Percentiles rank a stretch among this genome's conserved stretches.
Conservation (phyloP, 257 asterid species). For the Nicotiana attenuata region DNA sequence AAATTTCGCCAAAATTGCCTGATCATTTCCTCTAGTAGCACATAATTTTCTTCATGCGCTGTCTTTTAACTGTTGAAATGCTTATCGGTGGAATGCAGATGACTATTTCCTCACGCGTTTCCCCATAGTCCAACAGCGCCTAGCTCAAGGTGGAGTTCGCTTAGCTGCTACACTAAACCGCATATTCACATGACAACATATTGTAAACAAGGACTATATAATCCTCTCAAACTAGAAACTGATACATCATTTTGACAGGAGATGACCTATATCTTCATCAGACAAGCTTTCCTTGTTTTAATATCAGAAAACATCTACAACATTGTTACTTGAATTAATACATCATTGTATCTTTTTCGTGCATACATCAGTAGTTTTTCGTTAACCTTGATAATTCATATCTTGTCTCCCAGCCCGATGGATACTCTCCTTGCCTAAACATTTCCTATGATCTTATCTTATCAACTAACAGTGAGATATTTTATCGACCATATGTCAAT, state of each 20-base stretch:
- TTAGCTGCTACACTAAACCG: constrained; percentile 82
- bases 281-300: neutral
- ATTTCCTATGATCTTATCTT: too few relatives aligned
- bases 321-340: neutral
- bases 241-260: too few relatives aligned
- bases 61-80: neutral
- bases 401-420: too few relatives aligned
- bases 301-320: neutral
- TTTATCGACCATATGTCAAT: neutral
- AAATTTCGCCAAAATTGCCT: neutral
- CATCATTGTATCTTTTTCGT: neutral
- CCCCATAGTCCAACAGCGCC: constrained; percentile 55
- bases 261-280: too few relatives aligned
- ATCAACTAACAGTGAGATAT: too few relatives aligned
- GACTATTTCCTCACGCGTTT: constrained; percentile 56
- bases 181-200: constrained; percentile 46
- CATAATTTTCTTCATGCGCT: neutral
- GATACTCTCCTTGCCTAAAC: too few relatives aligned
- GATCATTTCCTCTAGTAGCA: neutral
- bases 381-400: neutral
- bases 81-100: constrained; percentile 39
- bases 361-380: neutral
- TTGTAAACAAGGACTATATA: neutral
- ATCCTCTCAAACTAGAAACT: neutral
- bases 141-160: constrained; percentile 91